Evolutionary conservation across 768 basidiomycete species (phyloP).

Genomic region (Boletellus sp.): DNA sequence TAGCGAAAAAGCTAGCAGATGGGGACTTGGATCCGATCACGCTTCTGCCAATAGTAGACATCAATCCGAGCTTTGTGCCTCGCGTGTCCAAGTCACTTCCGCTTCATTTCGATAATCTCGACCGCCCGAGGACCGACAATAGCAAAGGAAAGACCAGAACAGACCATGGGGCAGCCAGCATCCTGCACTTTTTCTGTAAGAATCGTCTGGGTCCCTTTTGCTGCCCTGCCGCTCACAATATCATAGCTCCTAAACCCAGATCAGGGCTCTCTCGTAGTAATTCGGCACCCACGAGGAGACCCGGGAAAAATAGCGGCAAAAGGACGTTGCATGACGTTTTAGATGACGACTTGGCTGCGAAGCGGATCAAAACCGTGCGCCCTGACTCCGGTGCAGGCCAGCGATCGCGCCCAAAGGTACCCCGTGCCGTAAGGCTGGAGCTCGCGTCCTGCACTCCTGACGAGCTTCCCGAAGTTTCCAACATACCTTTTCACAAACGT

Average conservation of each 20-base stretch:
- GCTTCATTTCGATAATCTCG: slow-evolving; percentile 27
- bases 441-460: slow-evolving; percentile 3
- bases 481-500: slow-evolving; percentile 12
- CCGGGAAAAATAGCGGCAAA: slow-evolving; percentile 70
- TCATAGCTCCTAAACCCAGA: slow-evolving; percentile 25
- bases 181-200: slow-evolving; percentile 66
- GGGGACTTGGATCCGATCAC: slow-evolving; percentile 74
- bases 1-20: slow-evolving; percentile 63
- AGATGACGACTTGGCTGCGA: slow-evolving; percentile 57
- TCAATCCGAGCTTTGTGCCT: slow-evolving; percentile 64
- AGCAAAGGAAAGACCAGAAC: slow-evolving; percentile 45
- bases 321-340: slow-evolving; percentile 67
- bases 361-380: slow-evolving; percentile 40
- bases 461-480: slow-evolving; percentile 31
- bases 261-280: slow-evolving; percentile 23
- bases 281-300: slow-evolving; percentile 28
- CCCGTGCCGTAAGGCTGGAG: slow-evolving; percentile 14
- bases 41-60: slow-evolving; percentile 69
- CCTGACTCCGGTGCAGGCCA: slow-evolving; percentile 26
- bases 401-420: slow-evolving; percentile 17
- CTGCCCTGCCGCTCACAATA: slow-evolving; percentile 35
- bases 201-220: slow-evolving; percentile 31
- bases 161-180: slow-evolving; percentile 30
- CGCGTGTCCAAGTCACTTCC: slow-evolving; percentile 44
- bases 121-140: slow-evolving; percentile 32